Conservation (phyloP, 164 flowering plant species). For the Nymphaea thermarum region DNA sequence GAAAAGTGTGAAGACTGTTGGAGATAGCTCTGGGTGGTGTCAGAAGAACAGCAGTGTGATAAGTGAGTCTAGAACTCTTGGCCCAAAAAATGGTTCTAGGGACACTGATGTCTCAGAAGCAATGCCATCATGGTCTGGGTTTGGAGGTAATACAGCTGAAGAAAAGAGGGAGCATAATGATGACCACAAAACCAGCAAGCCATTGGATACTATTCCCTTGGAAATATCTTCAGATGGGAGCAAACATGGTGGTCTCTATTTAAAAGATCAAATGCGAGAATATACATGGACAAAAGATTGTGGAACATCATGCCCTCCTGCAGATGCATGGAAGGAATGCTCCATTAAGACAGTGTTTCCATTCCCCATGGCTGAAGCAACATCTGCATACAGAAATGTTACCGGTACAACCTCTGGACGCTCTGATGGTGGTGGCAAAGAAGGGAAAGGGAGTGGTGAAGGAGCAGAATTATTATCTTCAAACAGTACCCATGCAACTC, state of each 20-base stretch:
- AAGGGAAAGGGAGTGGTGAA: slow-evolving; percentile 49
- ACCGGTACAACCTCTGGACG: slow-evolving; percentile 2
- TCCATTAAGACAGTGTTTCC: slow-evolving; percentile 68
- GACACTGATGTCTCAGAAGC: slow-evolving; percentile 22
- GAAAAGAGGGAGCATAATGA: slow-evolving; percentile 29
- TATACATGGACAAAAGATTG: slow-evolving; percentile 18
- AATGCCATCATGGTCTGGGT: slow-evolving; percentile 37
- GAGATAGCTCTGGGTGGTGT: slow-evolving; percentile 17
- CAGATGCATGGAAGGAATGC: slow-evolving; percentile 58
- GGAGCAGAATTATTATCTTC: slow-evolving; percentile 34
- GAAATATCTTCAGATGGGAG: neutral
- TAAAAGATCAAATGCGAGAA: slow-evolving; percentile 27
- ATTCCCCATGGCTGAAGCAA: slow-evolving; percentile 31
- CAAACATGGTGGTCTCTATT: slow-evolving; percentile 4
- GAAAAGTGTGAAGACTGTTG: slow-evolving; percentile 14
- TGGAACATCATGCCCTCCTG: slow-evolving; percentile 19
- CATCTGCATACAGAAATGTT: slow-evolving; percentile 24
- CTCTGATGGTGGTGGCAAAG: slow-evolving; percentile 24
- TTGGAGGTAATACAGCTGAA: slow-evolving; percentile 33
- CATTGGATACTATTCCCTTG: neutral
- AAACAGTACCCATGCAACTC: slow-evolving; percentile 25
- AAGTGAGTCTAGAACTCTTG: neutral
- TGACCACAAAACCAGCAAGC: slow-evolving; percentile 18
- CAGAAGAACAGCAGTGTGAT: slow-evolving; percentile 2
- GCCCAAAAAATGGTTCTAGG: neutral